Conservation (phyloP, 441 rosid genomes). For the Bocquillonia castaneifolia region DNA sequence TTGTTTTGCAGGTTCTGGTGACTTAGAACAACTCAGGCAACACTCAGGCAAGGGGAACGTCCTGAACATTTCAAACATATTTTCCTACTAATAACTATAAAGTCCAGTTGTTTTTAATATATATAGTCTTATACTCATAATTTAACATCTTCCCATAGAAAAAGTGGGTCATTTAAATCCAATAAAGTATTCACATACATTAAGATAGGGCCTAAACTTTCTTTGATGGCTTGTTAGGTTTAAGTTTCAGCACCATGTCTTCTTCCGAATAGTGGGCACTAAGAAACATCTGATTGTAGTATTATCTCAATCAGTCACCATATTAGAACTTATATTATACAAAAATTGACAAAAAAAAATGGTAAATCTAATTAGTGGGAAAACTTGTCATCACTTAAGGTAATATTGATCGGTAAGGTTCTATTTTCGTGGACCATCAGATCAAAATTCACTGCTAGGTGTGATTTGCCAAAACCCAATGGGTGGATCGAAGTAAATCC, state of each 20-base stretch:
- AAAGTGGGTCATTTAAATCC: constrained; percentile 37
- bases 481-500: constrained; percentile 50
- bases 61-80: too few relatives aligned
- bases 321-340: not conserved
- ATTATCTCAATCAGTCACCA: constrained; percentile 14
- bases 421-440: constrained; percentile 81
- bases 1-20: not conserved
- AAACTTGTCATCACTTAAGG: constrained; percentile 38
- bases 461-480: constrained; percentile 87
- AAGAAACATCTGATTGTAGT: constrained; percentile 55
- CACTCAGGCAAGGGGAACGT: too few relatives aligned
- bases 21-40: too few relatives aligned
- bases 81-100: too few relatives aligned
- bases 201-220: constrained; percentile 81
- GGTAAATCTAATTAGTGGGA: not conserved
- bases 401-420: constrained; percentile 66
- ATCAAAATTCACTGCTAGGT: constrained; percentile 76
- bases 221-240: constrained; percentile 69
- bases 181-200: constrained; percentile 49
- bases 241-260: constrained; percentile 65
- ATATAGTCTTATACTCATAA: constrained; percentile 39
- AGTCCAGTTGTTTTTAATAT: not conserved
- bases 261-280: constrained; percentile 82
- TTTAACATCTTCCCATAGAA: constrained; percentile 80
- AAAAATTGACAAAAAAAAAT: not conserved